Evolutionary conservation across 192 early-diverging fungal species (phyloP).

Genomic region (Helicostylum pulchrum): DNA sequence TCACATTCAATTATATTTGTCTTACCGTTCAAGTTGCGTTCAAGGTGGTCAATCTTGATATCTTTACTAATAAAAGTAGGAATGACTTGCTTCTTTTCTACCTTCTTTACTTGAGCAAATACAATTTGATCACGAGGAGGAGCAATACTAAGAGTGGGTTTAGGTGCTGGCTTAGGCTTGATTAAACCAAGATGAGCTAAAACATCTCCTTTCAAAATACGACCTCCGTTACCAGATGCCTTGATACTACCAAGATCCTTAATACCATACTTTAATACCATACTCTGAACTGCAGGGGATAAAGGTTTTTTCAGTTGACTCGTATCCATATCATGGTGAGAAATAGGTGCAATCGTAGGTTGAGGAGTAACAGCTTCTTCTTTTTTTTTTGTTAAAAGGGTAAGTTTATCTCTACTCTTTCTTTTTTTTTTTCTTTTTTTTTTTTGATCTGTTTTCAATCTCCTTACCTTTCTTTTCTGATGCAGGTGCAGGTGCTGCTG

Average conservation of each 20-base stretch:
- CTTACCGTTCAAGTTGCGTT: slow-evolving; percentile 44
- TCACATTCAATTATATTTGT: not conserved
- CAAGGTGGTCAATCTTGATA: slow-evolving; percentile 44
- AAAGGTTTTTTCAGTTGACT: slow-evolving; percentile 48
- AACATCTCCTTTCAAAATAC: slow-evolving; percentile 76
- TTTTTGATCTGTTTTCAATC: not conserved
- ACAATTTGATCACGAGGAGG: slow-evolving; percentile 39
- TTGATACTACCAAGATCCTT: slow-evolving; percentile 45
- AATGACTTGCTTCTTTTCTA: slow-evolving; percentile 17
- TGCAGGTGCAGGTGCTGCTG: slow-evolving; percentile 32
- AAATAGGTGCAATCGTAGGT: slow-evolving; percentile 30
- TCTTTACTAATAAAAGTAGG: slow-evolving; percentile 53
- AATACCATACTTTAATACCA: slow-evolving; percentile 52
- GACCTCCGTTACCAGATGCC: slow-evolving; percentile 65
- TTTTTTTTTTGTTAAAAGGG: slow-evolving; percentile 7
- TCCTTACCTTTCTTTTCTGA: slow-evolving; percentile 33
- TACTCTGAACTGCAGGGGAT: slow-evolving; percentile 49
- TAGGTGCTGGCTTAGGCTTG: slow-evolving; percentile 45
- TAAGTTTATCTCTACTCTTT: not conserved
- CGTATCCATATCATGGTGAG: slow-evolving; percentile 32
- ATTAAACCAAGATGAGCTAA: slow-evolving; percentile 62
- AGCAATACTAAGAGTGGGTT: slow-evolving; percentile 38
- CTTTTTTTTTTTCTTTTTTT: not conserved
- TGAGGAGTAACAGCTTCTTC: slow-evolving; percentile 25
- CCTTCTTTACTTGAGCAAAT: slow-evolving; percentile 31